These are phyloP conservation scores for Adansonia grandidieri DNA, from an alignment of 441 rosid species.

Conservation along the genomic window DNA sequence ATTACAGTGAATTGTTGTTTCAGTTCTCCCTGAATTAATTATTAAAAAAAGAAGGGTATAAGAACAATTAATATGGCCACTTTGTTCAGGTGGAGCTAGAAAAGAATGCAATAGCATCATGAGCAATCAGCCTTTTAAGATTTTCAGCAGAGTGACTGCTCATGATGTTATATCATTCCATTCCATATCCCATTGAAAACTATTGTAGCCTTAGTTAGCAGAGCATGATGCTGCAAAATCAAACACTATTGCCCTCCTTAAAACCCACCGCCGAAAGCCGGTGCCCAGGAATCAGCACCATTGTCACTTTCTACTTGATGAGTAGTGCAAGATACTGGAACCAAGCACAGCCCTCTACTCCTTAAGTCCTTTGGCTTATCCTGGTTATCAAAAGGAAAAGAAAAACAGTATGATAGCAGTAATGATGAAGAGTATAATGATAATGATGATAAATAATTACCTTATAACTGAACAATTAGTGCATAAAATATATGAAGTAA, in stretches of 20 bases:
- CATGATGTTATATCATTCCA: conserved; percentile 82
- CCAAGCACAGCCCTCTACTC: conserved; percentile 91
- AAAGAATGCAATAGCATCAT: conserved; percentile 53
- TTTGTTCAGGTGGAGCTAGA: conserved; percentile 5
- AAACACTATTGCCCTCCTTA: conserved; percentile 27
- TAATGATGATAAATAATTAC: neutral
- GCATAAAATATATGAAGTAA: too few relatives aligned
- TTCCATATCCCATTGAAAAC: conserved; percentile 15
- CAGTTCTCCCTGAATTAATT: neutral
- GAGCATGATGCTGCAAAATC: neutral
- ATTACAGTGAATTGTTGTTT: too few relatives aligned
- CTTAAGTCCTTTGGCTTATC: conserved; percentile 60
- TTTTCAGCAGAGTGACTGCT: conserved; percentile 89
- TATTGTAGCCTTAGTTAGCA: neutral
- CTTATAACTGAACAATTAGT: too few relatives aligned
- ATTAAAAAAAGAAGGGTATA: neutral
- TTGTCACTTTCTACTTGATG: conserved; percentile 81
- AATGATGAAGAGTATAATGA: neutral
- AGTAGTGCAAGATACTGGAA: conserved; percentile 86
- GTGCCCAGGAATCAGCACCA: conserved; percentile 95
- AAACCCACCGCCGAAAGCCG: conserved; percentile 56
- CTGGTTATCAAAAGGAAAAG: conserved; percentile 29
- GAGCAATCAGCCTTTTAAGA: conserved; percentile 92
- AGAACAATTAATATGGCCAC: neutral
- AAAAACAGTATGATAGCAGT: neutral